phyloP scores from a whole-genome alignment of 108 stramenopile genomes.

The Cylindrotheca fusiformis region DNA sequence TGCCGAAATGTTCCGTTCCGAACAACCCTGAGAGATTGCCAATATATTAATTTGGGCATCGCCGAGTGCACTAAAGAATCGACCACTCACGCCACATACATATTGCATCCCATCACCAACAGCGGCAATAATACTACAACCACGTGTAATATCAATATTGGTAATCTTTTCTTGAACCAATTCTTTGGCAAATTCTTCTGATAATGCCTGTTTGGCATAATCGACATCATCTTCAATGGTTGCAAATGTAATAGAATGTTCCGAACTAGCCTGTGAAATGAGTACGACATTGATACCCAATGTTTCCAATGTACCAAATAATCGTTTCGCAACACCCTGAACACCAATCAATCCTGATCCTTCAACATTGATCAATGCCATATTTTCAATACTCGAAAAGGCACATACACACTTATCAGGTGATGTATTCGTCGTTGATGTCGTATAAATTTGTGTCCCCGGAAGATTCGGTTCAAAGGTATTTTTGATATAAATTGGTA shows the following conservation, averaged over 20 bases:
- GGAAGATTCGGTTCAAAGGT: slow-evolving; percentile 80
- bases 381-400: slow-evolving; percentile 80
- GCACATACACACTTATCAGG: slow-evolving; percentile 74
- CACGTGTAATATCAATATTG: slow-evolving; percentile 48
- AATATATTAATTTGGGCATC: slow-evolving; percentile 83
- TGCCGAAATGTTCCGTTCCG: slow-evolving; percentile 84
- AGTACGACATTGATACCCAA: slow-evolving; percentile 72
- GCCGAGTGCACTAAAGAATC: slow-evolving; percentile 86
- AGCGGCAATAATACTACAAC: slow-evolving; percentile 89
- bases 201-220: slow-evolving; percentile 57
- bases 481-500: slow-evolving; percentile 89
- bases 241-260: slow-evolving; percentile 86
- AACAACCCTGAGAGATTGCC: slow-evolving; percentile 79
- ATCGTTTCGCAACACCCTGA: slow-evolving; percentile 67
- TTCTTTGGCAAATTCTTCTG: slow-evolving; percentile 78
- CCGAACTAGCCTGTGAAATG: slow-evolving; percentile 88
- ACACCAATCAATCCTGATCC: slow-evolving; percentile 86
- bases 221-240: slow-evolving; percentile 46
- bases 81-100: slow-evolving; percentile 73
- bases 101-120: slow-evolving; percentile 85
- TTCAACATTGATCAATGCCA: slow-evolving; percentile 90
- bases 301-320: slow-evolving; percentile 75
- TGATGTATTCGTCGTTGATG: slow-evolving; percentile 40
- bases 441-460: slow-evolving; percentile 76
- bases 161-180: slow-evolving; percentile 49